Conservation (phyloP, 1,284 basidiomycete species). For the Sphaerobolus stellatus region DNA sequence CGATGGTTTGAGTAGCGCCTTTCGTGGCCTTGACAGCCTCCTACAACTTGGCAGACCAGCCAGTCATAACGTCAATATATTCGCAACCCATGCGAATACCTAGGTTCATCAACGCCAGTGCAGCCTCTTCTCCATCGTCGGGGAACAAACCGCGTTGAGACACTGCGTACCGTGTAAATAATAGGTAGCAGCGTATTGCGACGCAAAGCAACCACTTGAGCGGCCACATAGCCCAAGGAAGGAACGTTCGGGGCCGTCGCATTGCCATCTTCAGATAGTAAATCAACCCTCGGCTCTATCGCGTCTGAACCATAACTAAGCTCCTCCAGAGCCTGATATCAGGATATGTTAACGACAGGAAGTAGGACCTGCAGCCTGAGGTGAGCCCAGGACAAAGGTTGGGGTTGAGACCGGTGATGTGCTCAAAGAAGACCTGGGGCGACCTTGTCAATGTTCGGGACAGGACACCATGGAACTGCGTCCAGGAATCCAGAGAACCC, state of each 20-base stretch:
- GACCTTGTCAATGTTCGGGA: not conserved
- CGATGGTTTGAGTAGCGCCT: conserved; percentile 78
- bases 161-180: conserved; percentile 87
- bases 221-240: conserved; percentile 70
- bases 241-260: conserved; percentile 60
- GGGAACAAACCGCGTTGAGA: conserved; percentile 94
- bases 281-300: conserved; percentile 90
- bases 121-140: conserved; percentile 71
- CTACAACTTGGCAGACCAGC: conserved; percentile 66
- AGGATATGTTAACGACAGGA: conserved; percentile 91
- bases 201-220: conserved; percentile 81
- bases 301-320: conserved; percentile 88
- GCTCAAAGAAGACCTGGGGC: conserved; percentile 96
- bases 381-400: conserved; percentile 64
- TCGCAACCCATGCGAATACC: conserved; percentile 86
- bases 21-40: conserved; percentile 62
- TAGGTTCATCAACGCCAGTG: conserved; percentile 75
- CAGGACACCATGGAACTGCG: conserved; percentile 30
- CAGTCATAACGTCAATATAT: conserved; percentile 91
- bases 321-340: conserved; percentile 75
- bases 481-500: conserved; percentile 47
- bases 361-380: conserved; percentile 77
- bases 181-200: conserved; percentile 81
- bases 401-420: conserved; percentile 74
- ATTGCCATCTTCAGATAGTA: conserved; percentile 57